Evolutionary conservation across 2,329 filamentous ascomycete genomes (phyloP).

Genomic region (Monilinia polystroma): DNA sequence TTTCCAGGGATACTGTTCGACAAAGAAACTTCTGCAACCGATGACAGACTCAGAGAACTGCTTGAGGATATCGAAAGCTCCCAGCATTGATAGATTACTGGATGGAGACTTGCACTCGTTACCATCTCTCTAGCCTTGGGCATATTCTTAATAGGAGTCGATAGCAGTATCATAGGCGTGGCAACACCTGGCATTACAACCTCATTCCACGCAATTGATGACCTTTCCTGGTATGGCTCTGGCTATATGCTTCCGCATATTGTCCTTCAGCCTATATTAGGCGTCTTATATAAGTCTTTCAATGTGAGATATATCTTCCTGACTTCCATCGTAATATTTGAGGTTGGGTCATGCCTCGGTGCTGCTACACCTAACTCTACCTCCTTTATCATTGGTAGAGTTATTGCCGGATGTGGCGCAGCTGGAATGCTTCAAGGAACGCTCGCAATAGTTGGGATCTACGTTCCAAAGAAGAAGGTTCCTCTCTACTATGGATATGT

Average conservation of each 20-base stretch:
- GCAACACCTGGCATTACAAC: constrained; percentile 54
- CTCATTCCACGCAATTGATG: constrained; percentile 49
- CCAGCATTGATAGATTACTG: neutral
- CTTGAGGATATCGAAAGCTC: too few species aligned
- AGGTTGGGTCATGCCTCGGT: neutral
- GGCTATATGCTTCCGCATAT: neutral
- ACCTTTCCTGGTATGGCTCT: constrained; percentile 46
- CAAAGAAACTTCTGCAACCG: too few species aligned
- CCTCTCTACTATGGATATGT: constrained; percentile 21
- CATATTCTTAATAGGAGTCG: neutral
- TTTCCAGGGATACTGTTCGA: too few species aligned
- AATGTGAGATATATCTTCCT: too few species aligned
- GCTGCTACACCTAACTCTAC: constrained; percentile 4
- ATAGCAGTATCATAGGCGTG: constrained; percentile 17
- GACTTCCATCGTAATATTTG: too few species aligned
- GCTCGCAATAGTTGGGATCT: constrained; percentile 50
- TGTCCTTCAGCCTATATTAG: too few species aligned
- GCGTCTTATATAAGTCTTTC: too few species aligned
- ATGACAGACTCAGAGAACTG: too few species aligned
- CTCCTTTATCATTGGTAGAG: constrained; percentile 4
- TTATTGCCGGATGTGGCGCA: neutral
- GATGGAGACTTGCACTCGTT: neutral
- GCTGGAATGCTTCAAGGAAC: constrained; percentile 46
- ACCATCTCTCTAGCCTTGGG: neutral
- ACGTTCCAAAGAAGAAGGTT: constrained; percentile 36